Percentiles rank a stretch among this genome's conserved stretches.
Conservation (phyloP, 371 early-diverging fungal species). For the Lichtheimia hyalospora region DNA sequence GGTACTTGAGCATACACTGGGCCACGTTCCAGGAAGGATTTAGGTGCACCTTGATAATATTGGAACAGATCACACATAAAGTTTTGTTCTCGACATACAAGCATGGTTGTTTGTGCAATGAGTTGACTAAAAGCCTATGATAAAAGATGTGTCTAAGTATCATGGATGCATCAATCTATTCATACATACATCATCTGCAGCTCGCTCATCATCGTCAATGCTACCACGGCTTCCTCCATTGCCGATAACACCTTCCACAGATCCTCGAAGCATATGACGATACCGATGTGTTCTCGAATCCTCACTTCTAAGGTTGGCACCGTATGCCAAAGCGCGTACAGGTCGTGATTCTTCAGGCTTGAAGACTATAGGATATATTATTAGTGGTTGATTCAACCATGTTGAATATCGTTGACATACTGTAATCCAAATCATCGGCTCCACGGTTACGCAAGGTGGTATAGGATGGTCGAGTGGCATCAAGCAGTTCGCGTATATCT, state of each 20-base stretch:
- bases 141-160: too few relatives aligned
- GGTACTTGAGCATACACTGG: constrained; percentile 45
- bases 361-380: constrained; percentile 25
- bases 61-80: constrained; percentile 82
- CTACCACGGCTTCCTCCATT: constrained; percentile 24
- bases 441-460: constrained; percentile 37
- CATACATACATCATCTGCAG: constrained; percentile 34
- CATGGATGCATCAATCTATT: too few relatives aligned
- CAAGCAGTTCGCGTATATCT: constrained; percentile 48
- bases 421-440: constrained; percentile 48
- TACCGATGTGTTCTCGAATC: constrained; percentile 37
- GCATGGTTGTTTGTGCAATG: constrained; percentile 45
- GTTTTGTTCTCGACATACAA: constrained; percentile 75
- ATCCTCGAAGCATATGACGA: constrained; percentile 50
- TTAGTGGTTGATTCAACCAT: background rate
- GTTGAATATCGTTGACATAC: constrained; percentile 21
- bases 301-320: constrained; percentile 35
- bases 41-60: constrained; percentile 36
- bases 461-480: constrained; percentile 34
- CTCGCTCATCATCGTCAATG: constrained; percentile 49
- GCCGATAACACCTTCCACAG: constrained; percentile 40
- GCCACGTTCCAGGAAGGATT: constrained; percentile 45
- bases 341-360: constrained; percentile 48
- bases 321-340: constrained; percentile 46
- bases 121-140: constrained; percentile 51